phyloP scores from a whole-genome alignment of 129 eudicot genomes.

The Artemisia argyi region DNA sequence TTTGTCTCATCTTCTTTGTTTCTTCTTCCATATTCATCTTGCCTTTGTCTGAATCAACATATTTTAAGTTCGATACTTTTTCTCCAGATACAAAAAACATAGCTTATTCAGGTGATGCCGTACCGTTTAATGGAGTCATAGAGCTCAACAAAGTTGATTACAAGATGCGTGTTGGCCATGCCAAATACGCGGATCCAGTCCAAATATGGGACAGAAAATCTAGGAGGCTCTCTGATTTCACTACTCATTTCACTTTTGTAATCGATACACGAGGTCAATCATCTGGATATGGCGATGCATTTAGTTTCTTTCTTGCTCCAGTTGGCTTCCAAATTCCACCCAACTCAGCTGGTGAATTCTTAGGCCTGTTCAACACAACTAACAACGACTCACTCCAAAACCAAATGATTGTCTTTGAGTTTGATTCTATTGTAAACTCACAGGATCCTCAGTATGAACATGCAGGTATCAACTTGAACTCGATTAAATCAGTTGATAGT shows the following conservation, averaged over 20 bases:
- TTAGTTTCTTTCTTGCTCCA: conserved; percentile 31
- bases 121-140: conserved; percentile 3
- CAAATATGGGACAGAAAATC: conserved; percentile 30
- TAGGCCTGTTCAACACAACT: conserved; percentile 1
- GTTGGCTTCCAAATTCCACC: neutral
- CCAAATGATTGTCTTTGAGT: conserved; percentile 16
- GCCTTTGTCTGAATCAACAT: conserved; percentile 11
- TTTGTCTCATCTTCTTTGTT: neutral
- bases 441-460: conserved; percentile 26
- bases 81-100: neutral
- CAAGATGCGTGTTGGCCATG: conserved; percentile 24
- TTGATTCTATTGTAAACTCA: neutral
- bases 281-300: conserved; percentile 11
- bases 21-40: conserved; percentile 6
- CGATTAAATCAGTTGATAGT: neutral
- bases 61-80: conserved; percentile 18
- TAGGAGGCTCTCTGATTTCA: conserved; percentile 13
- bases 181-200: conserved; percentile 15
- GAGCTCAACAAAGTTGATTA: neutral
- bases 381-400: neutral
- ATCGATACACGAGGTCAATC: conserved; percentile 11
- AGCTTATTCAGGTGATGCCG: conserved; percentile 21
- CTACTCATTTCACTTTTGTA: conserved; percentile 24
- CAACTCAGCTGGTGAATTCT: no score
- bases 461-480: conserved; percentile 28